phyloP scores from a whole-genome alignment of 1,284 basidiomycete genomes.

The Ceratobasidium sp. region DNA sequence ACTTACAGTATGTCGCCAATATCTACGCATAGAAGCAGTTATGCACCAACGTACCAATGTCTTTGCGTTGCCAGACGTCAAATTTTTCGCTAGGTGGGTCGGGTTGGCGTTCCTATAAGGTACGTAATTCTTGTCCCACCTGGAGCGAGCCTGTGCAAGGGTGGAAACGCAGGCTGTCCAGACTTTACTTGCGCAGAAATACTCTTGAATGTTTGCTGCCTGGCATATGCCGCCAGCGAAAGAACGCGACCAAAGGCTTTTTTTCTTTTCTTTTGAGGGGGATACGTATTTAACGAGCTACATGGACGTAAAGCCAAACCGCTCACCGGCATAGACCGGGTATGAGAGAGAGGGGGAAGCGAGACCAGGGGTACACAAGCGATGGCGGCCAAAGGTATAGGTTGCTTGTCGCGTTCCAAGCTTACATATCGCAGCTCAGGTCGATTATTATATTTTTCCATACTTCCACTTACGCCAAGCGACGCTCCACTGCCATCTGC shows the following conservation, averaged over 20 bases:
- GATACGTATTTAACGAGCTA: too few relatives aligned
- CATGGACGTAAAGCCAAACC: conserved; percentile 48
- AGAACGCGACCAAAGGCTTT: too few relatives aligned
- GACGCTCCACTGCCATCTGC: conserved; percentile 46
- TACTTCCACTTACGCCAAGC: conserved; percentile 48
- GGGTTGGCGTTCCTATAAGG: conserved; percentile 94
- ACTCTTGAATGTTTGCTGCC: too few relatives aligned
- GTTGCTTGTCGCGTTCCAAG: conserved; percentile 48
- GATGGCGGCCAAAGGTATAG: conserved; percentile 51
- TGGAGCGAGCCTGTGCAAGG: too few relatives aligned
- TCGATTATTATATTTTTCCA: conserved; percentile 48
- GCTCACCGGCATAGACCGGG: conserved; percentile 52
- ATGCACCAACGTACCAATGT: conserved; percentile 77
- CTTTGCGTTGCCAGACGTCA: conserved; percentile 91
- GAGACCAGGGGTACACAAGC: too few relatives aligned
- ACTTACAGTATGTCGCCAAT: conserved; percentile 20
- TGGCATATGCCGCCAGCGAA: too few relatives aligned
- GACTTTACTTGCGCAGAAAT: conserved; percentile 58
- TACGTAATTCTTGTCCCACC: conserved; percentile 79
- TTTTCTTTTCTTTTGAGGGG: too few relatives aligned
- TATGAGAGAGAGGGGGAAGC: too few relatives aligned
- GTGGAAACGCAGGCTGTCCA: too few relatives aligned
- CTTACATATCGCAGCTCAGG: conserved; percentile 46
- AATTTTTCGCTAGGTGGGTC: conserved; percentile 94
- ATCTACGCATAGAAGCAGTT: conserved; percentile 22